A percentile compares a stretch with the other conserved stretches of the same genome.
Evolutionary conservation across 257 asterid species (phyloP).

Genomic region (Cordia subcordata): DNA sequence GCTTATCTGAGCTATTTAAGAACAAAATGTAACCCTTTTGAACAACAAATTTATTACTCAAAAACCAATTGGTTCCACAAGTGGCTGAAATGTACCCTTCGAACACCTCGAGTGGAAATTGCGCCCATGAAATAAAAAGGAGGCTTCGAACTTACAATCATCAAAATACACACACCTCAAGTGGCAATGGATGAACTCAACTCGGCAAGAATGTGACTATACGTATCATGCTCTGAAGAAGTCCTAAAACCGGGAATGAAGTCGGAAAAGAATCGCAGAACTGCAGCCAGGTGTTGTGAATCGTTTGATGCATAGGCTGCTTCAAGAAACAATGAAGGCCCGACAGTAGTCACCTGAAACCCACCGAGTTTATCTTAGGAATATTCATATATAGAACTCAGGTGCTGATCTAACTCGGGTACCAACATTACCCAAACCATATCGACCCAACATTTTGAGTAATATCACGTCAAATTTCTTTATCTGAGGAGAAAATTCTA

Average conservation of each 20-base stretch:
- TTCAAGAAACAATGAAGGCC: conserved; percentile 82
- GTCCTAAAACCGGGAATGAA: conserved; percentile 80
- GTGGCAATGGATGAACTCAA: conserved; percentile 35
- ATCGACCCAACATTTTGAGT: not conserved
- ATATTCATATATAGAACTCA: not conserved
- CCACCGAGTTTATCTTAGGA: conserved; percentile 2
- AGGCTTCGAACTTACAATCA: not conserved
- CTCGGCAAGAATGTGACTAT: conserved; percentile 44
- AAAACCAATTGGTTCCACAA: too few species aligned
- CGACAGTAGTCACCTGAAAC: conserved; percentile 75
- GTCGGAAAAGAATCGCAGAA: conserved; percentile 79
- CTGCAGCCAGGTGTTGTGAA: conserved; percentile 78
- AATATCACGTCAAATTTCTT: too few species aligned
- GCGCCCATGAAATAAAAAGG: too few species aligned
- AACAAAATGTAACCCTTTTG: too few species aligned
- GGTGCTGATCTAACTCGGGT: not conserved
- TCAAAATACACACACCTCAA: conserved; percentile 5
- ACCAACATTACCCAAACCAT: not conserved
- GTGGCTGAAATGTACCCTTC: too few species aligned
- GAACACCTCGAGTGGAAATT: too few species aligned
- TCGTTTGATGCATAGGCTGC: conserved; percentile 78
- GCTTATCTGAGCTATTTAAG: too few species aligned
- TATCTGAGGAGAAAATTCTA: too few species aligned
- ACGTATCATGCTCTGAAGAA: conserved; percentile 55
- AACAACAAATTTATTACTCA: too few species aligned